Evolutionary conservation across 768 basidiomycete genomes (phyloP), one percentile per base, ranked within the genome.

Genomic region (Boletus sp.): DNA sequence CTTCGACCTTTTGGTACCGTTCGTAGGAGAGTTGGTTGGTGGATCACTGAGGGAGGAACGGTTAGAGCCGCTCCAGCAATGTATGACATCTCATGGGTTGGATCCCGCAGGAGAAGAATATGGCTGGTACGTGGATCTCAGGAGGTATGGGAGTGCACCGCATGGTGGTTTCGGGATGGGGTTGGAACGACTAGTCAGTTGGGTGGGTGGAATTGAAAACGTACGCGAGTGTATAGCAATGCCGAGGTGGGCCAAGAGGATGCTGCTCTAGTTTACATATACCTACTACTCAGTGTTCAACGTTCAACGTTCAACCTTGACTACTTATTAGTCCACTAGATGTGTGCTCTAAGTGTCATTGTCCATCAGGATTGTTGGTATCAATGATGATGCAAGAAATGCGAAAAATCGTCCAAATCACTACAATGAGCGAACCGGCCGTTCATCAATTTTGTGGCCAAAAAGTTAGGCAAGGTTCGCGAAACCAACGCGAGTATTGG

Each of bases 101-200:
- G 74, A 80, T 47, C 69, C 71, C 47, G 67, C 66, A 11, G 74
- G 72, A 40, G 74, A 69, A 18, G 75, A 74, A 30, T 80, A 79
- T 52, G 69, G 71, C 44, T 92, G 90, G 90, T 99, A 99, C 72
- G 58, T 86, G 50, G 94, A 97, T 63, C 69, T 97, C 61, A 78
- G 96, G 57, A 79, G 79, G 65, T 95, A 82, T 64, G 97, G 97
- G 10, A 87, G 88, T 17, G 88, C 91, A 18, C 90, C 93, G 3
- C 96, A 98, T 72, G 94, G 91, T 15, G 97, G 97, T 15, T 98
- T 94, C 73, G 97, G 97, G 6, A 79, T 98, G 77, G 97, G 97
- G 2, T 97, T 96, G 66, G 97, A 99, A 72, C 77, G 97, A 58
- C 76, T 97, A 18, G 78, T 98, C 17, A 83, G 85, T 44, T 96